Percentiles rank a stretch among this genome's conserved stretches.
Evolutionary conservation across 495 filamentous ascomycete species (phyloP).

Genomic region (Extremus antarcticus): DNA sequence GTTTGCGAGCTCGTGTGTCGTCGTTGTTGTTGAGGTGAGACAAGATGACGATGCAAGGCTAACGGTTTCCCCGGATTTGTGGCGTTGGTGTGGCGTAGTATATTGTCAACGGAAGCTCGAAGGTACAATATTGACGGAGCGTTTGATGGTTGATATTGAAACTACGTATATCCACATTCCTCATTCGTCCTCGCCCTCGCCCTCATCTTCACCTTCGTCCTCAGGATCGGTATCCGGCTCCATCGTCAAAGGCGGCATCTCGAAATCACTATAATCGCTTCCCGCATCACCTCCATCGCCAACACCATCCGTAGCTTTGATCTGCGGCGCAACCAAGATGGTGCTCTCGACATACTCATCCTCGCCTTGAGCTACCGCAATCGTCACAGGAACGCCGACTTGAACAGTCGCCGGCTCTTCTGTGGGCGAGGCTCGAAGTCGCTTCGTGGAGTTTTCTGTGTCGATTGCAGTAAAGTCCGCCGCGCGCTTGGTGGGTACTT

Average conservation of each 20-base stretch:
- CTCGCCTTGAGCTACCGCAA: background rate
- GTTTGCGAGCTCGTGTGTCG: too few species aligned
- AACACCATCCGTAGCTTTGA: background rate
- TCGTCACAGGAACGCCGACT: background rate
- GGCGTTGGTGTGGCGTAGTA: too few species aligned
- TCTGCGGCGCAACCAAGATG: background rate
- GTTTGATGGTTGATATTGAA: too few species aligned
- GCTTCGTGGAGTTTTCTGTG: background rate
- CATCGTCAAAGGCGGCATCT: slow-evolving; percentile 23
- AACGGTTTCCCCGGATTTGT: too few species aligned
- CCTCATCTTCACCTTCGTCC: slow-evolving; percentile 16
- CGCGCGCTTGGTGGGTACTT: background rate
- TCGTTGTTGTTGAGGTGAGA: too few species aligned
- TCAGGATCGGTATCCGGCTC: slow-evolving; percentile 19
- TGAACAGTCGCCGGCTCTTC: background rate
- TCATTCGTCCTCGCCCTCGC: too few species aligned
- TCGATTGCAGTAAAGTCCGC: background rate
- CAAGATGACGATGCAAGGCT: too few species aligned
- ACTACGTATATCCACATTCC: too few species aligned
- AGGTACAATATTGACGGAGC: too few species aligned
- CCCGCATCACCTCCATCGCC: background rate
- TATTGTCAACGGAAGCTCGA: too few species aligned
- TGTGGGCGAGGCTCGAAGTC: slow-evolving; percentile 2
- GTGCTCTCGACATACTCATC: background rate
- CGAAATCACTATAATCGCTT: slow-evolving; percentile 19